Conservation (phyloP, 2,329 filamentous ascomycete species). For the Camillea tinctor region DNA sequence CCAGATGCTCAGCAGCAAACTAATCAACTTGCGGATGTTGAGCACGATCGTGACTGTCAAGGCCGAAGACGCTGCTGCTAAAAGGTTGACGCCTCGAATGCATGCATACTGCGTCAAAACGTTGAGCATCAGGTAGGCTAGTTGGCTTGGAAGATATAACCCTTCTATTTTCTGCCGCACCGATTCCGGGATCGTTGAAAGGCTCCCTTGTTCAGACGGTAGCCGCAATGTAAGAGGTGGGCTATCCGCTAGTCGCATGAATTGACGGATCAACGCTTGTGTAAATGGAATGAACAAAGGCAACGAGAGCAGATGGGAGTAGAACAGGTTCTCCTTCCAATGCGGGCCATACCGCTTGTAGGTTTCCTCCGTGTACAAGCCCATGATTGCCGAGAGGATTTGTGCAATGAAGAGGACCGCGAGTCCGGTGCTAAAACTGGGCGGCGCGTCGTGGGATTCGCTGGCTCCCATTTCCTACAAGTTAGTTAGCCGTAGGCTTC, state of each 20-base stretch:
- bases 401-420: conserved; percentile 84
- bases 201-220: conserved; percentile 30
- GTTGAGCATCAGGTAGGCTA: conserved; percentile 71
- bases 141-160: conserved; percentile 61
- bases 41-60: conserved; percentile 95
- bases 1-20: conserved; percentile 87
- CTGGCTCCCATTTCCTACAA: conserved; percentile 23
- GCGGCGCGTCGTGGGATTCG: conserved; percentile 27
- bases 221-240: conserved; percentile 53
- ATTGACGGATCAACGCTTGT: conserved; percentile 63
- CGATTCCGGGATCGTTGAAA: conserved; percentile 36
- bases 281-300: conserved; percentile 74
- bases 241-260: conserved; percentile 61
- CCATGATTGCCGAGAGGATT: conserved; percentile 88
- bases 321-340: conserved; percentile 96
- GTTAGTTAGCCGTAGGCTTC: conserved; percentile 23
- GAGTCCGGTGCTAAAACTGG: conserved; percentile 66
- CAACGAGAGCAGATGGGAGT: conserved; percentile 75
- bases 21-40: conserved; percentile 92
- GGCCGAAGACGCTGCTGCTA: conserved; percentile 84
- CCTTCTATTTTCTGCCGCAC: conserved; percentile 39
- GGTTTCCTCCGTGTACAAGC: conserved; percentile 88
- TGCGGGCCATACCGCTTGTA: conserved; percentile 83
- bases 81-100: conserved; percentile 92
- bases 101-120: conserved; percentile 91